These are phyloP conservation scores for Blakeslea trispora DNA, from an alignment of 371 early-diverging fungal genomes.

Conservation along the genomic window DNA sequence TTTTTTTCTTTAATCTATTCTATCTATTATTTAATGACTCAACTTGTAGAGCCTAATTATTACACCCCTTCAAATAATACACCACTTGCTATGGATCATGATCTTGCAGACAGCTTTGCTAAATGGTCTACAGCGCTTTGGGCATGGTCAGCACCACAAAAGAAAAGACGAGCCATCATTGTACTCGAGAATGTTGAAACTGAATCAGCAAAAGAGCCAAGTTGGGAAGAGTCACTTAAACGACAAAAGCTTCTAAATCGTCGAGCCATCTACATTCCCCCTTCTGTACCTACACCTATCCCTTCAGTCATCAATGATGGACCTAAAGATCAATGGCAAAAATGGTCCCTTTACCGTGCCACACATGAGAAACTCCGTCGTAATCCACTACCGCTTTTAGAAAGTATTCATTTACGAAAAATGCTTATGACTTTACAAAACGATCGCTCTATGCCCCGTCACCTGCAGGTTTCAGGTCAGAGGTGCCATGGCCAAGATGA, in stretches of 20 bases:
- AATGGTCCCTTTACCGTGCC: conserved; percentile 21
- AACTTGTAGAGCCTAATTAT: too few relatives aligned
- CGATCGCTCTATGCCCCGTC: background rate
- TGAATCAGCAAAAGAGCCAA: background rate
- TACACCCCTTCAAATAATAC: too few relatives aligned
- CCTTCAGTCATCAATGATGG: conserved; percentile 10
- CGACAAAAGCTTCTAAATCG: conserved; percentile 11
- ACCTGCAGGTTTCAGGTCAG: too few relatives aligned
- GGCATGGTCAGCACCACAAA: conserved; percentile 14
- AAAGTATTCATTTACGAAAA: conserved; percentile 18
- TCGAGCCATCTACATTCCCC: conserved; percentile 22
- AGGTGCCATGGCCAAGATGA: background rate
- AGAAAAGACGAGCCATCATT: conserved; percentile 12
- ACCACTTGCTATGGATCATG: background rate
- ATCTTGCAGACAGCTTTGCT: background rate
- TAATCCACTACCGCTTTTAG: conserved; percentile 17
- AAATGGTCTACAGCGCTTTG: conserved; percentile 19
- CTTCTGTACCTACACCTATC: too few relatives aligned
- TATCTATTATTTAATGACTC: too few relatives aligned
- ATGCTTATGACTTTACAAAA: conserved; percentile 14
- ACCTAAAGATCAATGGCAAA: conserved; percentile 18
- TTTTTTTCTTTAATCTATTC: too few relatives aligned
- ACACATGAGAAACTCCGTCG: conserved; percentile 22
- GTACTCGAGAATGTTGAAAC: too few relatives aligned
- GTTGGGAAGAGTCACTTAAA: background rate